A percentile compares a stretch with the other conserved stretches of the same genome.
Evolutionary conservation across 176 grass and related monocot species (phyloP).

Genomic region (Carex pumila): DNA sequence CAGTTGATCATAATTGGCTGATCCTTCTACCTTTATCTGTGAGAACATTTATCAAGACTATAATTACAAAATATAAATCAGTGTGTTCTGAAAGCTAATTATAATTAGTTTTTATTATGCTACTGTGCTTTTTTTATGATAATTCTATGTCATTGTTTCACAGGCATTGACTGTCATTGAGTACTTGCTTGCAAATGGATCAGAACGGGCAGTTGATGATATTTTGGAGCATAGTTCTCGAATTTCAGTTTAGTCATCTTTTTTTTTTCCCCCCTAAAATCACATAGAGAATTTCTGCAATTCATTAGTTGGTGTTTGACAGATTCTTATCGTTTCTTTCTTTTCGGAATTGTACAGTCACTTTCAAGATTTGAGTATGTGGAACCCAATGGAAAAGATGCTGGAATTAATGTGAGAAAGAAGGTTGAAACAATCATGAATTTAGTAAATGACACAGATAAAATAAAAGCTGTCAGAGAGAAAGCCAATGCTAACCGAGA

Average conservation of each 20-base stretch:
- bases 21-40: not conserved
- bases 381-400: conserved; percentile 93
- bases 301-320: conserved; percentile 2
- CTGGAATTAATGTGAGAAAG: conserved; percentile 95
- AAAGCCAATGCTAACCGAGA: conserved; percentile 82
- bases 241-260: conserved; percentile 66
- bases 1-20: not conserved
- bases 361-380: conserved; percentile 93
- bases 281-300: not conserved
- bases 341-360: conserved; percentile 38
- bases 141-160: not conserved
- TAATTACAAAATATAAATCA: not conserved
- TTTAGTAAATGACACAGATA: conserved; percentile 84
- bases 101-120: not conserved
- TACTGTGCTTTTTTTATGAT: not conserved
- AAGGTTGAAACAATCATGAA: conserved; percentile 84
- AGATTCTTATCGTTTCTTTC: conserved; percentile 26
- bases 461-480: conserved; percentile 84
- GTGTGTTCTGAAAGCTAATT: not conserved
- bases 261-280: not conserved
- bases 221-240: conserved; percentile 81
- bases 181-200: conserved; percentile 95
- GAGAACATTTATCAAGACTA: not conserved
- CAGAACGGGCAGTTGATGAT: conserved; percentile 87
- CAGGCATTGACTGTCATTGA: conserved; percentile 92